These are phyloP conservation scores for Aureobasidium subglaciale DNA, from an alignment of 2,329 filamentous ascomycete species.

Conservation along the genomic window DNA sequence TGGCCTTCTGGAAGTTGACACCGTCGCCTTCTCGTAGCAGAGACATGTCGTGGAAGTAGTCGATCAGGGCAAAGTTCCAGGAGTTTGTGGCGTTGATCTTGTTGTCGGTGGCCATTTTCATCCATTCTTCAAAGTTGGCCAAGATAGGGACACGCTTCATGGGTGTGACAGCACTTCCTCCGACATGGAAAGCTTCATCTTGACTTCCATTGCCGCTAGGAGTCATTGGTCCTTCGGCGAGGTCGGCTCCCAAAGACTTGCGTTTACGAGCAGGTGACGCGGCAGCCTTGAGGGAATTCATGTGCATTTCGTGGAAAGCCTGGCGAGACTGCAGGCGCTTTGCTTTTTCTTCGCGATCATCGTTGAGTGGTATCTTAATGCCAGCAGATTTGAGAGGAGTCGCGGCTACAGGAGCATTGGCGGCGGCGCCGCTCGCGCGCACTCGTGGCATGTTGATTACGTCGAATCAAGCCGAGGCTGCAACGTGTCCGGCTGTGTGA, in stretches of 20 bases:
- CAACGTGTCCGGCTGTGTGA: neutral
- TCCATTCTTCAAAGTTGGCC: conserved; percentile 99
- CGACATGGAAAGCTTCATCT: conserved; percentile 54
- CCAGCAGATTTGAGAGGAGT: conserved; percentile 48
- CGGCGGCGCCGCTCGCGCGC: conserved; percentile 31
- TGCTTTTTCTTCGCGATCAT: conserved; percentile 88
- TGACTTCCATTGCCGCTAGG: conserved; percentile 35
- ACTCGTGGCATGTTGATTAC: conserved; percentile 29
- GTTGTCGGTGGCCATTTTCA: conserved; percentile 99
- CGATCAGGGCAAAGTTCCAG: conserved; percentile 99
- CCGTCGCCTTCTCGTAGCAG: conserved; percentile 91
- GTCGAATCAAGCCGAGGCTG: conserved; percentile 18
- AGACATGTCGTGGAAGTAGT: conserved; percentile 99
- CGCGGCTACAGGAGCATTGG: conserved; percentile 34
- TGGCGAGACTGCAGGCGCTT: conserved; percentile 80
- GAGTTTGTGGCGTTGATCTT: conserved; percentile 94
- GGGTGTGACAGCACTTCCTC: conserved; percentile 74
- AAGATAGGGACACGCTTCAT: conserved; percentile 94
- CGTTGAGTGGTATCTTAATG: conserved; percentile 84
- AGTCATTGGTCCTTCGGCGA: conserved; percentile 43
- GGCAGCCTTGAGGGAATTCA: conserved; percentile 83
- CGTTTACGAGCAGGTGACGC: conserved; percentile 64
- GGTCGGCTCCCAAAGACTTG: conserved; percentile 43
- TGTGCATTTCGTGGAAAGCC: conserved; percentile 80
- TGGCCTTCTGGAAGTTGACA: conserved; percentile 98